Evolutionary conservation across 768 basidiomycete genomes (phyloP).

Genomic region (Rhodotorula kratochvilovae): DNA sequence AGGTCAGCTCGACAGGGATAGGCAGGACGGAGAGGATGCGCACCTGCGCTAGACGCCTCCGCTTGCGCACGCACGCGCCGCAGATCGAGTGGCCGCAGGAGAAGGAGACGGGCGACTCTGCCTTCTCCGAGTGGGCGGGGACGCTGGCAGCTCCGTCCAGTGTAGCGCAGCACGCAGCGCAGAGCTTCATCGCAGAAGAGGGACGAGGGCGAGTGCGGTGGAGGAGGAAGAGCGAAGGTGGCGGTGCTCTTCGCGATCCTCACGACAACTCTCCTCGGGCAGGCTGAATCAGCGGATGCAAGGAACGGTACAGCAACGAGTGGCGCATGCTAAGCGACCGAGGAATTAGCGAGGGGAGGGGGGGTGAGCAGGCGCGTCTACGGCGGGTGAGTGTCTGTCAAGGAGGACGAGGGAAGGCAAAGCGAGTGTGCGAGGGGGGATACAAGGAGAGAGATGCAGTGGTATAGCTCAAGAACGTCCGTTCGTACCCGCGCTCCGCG

Average conservation of each 20-base stretch:
- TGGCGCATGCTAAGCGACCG: background rate
- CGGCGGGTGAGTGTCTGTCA: background rate
- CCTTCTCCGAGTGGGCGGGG: conserved; percentile 9
- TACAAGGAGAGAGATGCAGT: background rate
- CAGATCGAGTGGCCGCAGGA: conserved; percentile 14
- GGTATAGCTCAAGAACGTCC: background rate
- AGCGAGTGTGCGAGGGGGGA: background rate
- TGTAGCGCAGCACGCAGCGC: conserved; percentile 8
- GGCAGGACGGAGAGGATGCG: background rate
- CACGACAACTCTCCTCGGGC: background rate
- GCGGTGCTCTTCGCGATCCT: background rate
- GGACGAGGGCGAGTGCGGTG: background rate
- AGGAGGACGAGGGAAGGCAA: background rate
- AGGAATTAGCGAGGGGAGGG: background rate
- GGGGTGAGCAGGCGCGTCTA: too few relatives aligned
- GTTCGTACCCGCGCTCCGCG: background rate
- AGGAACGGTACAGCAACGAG: background rate
- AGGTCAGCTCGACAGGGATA: background rate
- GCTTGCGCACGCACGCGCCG: background rate
- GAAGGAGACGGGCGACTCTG: conserved; percentile 3
- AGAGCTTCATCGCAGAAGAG: conserved; percentile 1
- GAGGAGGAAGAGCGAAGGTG: background rate
- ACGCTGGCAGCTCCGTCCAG: background rate
- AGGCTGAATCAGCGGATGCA: too few relatives aligned
- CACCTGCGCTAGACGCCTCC: background rate